Percentiles rank a stretch among this genome's conserved stretches.
phyloP scores from a whole-genome alignment of 371 early-diverging fungal species.

The Actinomortierella wolfii region DNA sequence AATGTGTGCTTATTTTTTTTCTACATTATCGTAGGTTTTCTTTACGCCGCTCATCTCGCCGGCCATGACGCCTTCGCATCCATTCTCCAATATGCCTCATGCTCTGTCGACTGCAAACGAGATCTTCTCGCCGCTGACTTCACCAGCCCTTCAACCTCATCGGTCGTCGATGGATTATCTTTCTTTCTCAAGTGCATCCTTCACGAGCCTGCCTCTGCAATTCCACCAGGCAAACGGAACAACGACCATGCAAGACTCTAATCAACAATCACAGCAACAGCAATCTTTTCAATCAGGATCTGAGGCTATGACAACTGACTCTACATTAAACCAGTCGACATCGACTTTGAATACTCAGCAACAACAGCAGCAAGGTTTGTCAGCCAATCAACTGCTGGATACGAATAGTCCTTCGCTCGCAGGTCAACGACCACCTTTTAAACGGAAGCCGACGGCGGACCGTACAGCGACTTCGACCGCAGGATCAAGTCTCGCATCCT shows the following conservation, averaged over 20 bases:
- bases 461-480: slow-evolving; percentile 17
- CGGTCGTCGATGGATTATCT: slow-evolving; percentile 35
- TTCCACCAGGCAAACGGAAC: slow-evolving; percentile 17
- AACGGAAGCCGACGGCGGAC: slow-evolving; percentile 31
- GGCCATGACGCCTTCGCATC: slow-evolving; percentile 67
- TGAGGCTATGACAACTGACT: neutral
- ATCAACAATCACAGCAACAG: slow-evolving; percentile 50
- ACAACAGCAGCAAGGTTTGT: slow-evolving; percentile 18
- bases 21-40: slow-evolving; percentile 50
- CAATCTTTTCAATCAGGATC: slow-evolving; percentile 18
- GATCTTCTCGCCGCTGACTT: slow-evolving; percentile 70
- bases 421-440: slow-evolving; percentile 26
- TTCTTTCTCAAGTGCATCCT: slow-evolving; percentile 17
- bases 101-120: slow-evolving; percentile 44
- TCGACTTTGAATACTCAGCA: slow-evolving; percentile 3
- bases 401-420: slow-evolving; percentile 18
- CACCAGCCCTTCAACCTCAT: slow-evolving; percentile 67
- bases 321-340: slow-evolving; percentile 1
- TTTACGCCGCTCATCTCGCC: slow-evolving; percentile 76
- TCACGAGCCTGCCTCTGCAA: slow-evolving; percentile 25
- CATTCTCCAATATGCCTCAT: slow-evolving; percentile 51
- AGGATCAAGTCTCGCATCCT: slow-evolving; percentile 19
- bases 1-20: slow-evolving; percentile 1
- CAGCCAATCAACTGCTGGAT: slow-evolving; percentile 17
- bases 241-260: neutral